Evolutionary conservation across 805 yeast genomes (phyloP).

Genomic region (Candida endomychidarum): DNA sequence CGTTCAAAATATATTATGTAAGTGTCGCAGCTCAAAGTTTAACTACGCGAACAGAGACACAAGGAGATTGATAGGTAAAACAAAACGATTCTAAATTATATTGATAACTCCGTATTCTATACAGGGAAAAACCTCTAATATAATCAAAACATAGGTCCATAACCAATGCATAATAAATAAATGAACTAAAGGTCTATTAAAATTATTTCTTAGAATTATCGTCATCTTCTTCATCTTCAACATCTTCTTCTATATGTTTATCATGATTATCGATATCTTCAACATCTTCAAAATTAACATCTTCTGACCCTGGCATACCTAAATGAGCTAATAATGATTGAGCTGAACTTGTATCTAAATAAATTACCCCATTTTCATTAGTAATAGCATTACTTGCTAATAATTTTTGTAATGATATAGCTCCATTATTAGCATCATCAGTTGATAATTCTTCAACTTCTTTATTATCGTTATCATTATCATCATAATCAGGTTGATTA

Average conservation of each 20-base stretch:
- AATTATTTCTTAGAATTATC: constrained; percentile 3
- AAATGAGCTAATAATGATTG: constrained; percentile 60
- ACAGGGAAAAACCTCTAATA: constrained; percentile 2
- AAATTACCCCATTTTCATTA: constrained; percentile 63
- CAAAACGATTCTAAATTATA: neutral
- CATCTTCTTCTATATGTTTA: constrained; percentile 34
- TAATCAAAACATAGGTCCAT: neutral
- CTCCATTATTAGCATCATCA: constrained; percentile 34
- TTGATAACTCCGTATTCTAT: constrained; percentile 6
- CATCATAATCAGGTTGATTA: constrained; percentile 33
- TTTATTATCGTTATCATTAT: constrained; percentile 23
- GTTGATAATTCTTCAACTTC: constrained; percentile 21
- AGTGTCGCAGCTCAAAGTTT: neutral
- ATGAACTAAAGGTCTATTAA: constrained; percentile 2
- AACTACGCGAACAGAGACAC: no score
- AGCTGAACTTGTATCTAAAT: constrained; percentile 61
- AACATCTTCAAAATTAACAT: constrained; percentile 26
- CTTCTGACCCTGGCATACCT: constrained; percentile 37
- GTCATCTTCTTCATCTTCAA: constrained; percentile 5
- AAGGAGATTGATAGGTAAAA: neutral
- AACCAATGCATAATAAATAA: constrained; percentile 4
- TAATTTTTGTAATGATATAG: constrained; percentile 44
- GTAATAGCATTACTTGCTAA: constrained; percentile 50
- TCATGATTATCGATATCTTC: constrained; percentile 23
- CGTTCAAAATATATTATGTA: constrained; percentile 2